Conservation (phyloP, 257 asterid species). For the Solanum chmielewskii region DNA sequence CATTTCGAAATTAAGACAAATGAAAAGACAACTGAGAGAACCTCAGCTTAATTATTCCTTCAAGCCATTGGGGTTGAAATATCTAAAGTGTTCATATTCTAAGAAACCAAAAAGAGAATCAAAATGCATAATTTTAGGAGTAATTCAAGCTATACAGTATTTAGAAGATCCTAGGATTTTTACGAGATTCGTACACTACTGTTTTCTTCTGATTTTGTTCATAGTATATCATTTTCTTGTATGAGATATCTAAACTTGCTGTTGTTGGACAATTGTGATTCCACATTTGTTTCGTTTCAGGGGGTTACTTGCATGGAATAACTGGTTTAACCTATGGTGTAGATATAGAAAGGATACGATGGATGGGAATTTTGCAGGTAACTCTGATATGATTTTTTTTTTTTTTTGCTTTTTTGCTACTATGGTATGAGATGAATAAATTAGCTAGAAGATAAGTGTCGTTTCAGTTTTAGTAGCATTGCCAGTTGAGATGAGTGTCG, state of each 20-base stretch:
- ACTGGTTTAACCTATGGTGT: slow-evolving; percentile 82
- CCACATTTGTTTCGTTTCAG: slow-evolving; percentile 30
- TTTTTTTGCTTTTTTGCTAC: not conserved
- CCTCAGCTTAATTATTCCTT: not conserved
- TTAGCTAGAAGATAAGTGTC: not conserved
- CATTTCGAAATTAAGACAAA: not conserved
- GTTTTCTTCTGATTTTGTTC: not conserved
- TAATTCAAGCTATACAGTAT: not conserved
- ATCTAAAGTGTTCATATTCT: not conserved
- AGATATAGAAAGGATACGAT: slow-evolving; percentile 56
- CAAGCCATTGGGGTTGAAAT: not conserved
- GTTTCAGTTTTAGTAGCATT: not conserved
- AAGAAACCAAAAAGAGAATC: not conserved
- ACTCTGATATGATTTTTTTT: not conserved
- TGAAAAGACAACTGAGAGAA: not conserved
- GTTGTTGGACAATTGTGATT: not conserved
- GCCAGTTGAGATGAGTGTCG: not conserved
- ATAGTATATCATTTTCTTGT: not conserved
- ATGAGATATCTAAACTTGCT: slow-evolving; percentile 1
- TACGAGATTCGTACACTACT: not conserved
- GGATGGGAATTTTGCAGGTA: slow-evolving; percentile 87
- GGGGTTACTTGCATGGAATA: slow-evolving; percentile 84
- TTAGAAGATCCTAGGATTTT: not conserved
- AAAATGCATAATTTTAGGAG: not conserved
- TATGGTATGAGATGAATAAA: not conserved